These are phyloP conservation scores for Ramaria rubella DNA, from an alignment of 768 basidiomycete species.

Conservation along the genomic window DNA sequence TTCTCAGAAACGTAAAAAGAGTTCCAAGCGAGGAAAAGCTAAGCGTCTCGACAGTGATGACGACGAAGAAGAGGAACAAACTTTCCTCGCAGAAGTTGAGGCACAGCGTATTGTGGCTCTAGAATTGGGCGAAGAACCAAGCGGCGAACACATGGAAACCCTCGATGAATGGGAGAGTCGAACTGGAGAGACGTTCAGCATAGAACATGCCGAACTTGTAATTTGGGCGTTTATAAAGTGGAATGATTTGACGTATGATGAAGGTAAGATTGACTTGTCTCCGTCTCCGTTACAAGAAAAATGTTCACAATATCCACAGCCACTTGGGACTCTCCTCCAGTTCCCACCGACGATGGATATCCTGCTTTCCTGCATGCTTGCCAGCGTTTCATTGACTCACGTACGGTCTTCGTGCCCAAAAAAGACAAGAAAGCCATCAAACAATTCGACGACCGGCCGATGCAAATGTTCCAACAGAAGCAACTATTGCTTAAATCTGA, in stretches of 20 bases:
- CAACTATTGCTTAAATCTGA: constrained; percentile 41
- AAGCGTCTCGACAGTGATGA: constrained; percentile 16
- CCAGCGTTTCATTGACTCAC: constrained; percentile 54
- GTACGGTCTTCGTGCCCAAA: constrained; percentile 51
- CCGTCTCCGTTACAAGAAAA: neutral
- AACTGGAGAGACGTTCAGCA: constrained; percentile 34
- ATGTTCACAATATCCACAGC: constrained; percentile 36
- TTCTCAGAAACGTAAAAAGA: constrained; percentile 10
- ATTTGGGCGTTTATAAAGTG: constrained; percentile 89
- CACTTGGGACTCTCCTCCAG: constrained; percentile 90
- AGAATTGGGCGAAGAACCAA: constrained; percentile 59
- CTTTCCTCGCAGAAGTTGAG: constrained; percentile 24
- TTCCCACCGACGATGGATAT: constrained; percentile 48
- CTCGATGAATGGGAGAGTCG: constrained; percentile 55
- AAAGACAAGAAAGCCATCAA: constrained; percentile 36
- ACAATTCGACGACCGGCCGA: constrained; percentile 45
- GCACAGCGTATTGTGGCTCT: constrained; percentile 35
- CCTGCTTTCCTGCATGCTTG: constrained; percentile 64
- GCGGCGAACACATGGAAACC: constrained; percentile 45
- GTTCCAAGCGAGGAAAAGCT: constrained; percentile 20
- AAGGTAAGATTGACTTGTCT: constrained; percentile 48
- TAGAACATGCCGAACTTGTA: constrained; percentile 52
- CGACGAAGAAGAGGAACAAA: constrained; percentile 25
- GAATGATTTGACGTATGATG: constrained; percentile 88
- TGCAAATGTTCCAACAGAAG: constrained; percentile 46